Percentiles rank a stretch among this genome's conserved stretches.
phyloP scores from a whole-genome alignment of 192 early-diverging fungal species.

The Diversispora eburnea region DNA sequence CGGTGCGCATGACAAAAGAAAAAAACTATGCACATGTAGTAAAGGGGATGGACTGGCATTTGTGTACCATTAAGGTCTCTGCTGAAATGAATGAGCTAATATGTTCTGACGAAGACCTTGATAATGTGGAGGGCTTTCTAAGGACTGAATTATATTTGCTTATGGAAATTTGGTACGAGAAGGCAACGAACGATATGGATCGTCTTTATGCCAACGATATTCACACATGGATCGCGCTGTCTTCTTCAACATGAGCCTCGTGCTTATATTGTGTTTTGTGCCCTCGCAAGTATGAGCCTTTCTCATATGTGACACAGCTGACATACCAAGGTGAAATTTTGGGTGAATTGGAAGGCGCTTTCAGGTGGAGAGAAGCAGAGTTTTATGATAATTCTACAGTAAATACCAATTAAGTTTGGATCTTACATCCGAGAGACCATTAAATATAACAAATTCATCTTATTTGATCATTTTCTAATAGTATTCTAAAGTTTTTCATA shows the following conservation, averaged over 20 bases:
- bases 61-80: neutral
- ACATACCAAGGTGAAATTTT: neutral
- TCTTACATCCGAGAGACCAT: no score
- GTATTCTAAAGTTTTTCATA: no score
- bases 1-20: neutral
- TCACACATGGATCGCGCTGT: neutral
- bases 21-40: neutral
- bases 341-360: neutral
- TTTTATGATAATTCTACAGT: neutral
- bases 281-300: neutral
- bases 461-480: no score
- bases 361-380: neutral
- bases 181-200: neutral
- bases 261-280: neutral
- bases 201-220: conserved; percentile 5
- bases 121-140: neutral
- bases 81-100: neutral
- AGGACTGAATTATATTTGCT: neutral
- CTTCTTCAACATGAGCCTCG: conserved; percentile 3
- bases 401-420: no score
- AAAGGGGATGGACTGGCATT: neutral
- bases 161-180: neutral
- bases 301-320: neutral
- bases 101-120: neutral
- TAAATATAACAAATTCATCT: no score